Evolutionary conservation across 257 asterid genomes (phyloP).

Genomic region (Asclepias syriaca): DNA sequence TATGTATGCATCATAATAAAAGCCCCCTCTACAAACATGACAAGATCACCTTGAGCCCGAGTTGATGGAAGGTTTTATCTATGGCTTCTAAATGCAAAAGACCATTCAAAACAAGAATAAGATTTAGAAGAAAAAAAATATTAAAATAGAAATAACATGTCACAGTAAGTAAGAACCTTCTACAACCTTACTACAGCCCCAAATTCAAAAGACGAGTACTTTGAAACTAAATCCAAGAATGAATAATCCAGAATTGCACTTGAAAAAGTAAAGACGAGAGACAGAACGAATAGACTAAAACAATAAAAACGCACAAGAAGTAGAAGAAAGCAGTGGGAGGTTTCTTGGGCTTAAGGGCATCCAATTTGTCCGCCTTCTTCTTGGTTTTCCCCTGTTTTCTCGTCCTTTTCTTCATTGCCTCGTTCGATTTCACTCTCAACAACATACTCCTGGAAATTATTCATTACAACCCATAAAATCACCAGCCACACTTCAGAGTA

Average conservation of each 20-base stretch:
- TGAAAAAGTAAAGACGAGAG: neutral
- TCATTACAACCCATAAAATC: neutral
- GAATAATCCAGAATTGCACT: neutral
- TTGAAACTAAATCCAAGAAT: neutral
- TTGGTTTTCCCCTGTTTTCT: constrained; percentile 31
- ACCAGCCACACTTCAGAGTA: neutral
- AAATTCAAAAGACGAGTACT: neutral
- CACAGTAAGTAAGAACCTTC: too few species aligned
- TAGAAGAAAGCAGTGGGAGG: constrained; percentile 98
- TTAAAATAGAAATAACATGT: too few species aligned
- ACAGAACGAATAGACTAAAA: neutral
- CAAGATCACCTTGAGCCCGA: neutral
- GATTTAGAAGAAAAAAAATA: neutral
- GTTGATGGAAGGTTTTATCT: neutral
- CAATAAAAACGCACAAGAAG: constrained; percentile 45
- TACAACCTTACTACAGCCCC: neutral
- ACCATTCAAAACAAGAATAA: neutral
- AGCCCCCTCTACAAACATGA: neutral
- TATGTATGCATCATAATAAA: neutral
- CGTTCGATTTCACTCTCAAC: constrained; percentile 29
- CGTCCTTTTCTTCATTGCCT: constrained; percentile 15
- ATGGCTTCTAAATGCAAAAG: neutral
- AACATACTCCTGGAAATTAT: constrained; percentile 37
- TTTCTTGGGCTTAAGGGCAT: constrained; percentile 78
- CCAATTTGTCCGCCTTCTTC: constrained; percentile 43